Evolutionary conservation across 179 eudicot genomes (phyloP), one percentile per base, ranked within the genome.

Genomic region (Heliamphora pulchella): DNA sequence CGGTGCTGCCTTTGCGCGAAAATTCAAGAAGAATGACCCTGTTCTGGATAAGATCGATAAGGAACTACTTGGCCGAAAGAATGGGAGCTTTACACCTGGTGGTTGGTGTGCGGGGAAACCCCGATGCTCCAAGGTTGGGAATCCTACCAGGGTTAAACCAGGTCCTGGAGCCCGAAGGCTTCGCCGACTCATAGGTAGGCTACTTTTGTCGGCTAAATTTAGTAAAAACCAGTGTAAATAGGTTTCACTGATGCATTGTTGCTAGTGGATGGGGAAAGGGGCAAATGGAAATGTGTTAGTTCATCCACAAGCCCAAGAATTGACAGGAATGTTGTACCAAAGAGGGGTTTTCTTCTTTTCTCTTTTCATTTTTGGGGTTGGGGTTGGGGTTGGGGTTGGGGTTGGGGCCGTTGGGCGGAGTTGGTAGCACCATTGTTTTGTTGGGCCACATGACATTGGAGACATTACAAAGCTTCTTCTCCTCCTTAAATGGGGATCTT

Each of bases 121-220:
- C 31, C 81, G 77, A 3, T 94, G 98, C 80, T 74, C 91, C 47
- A 82, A 82, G 80, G 90, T 90, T 72, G 90, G 92, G 53, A 83
- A 92, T 61, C 87, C 82, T 0, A 68, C 83, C 46, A 86, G 75
- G 81, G 71, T 94, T 62, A 89, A 75, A 73, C 95, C 92, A 5
- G 90, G 95, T 20, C 91, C 87, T 9, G 97, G 98, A n/a, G 91
- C 93, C 50, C 77, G 81, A 53, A 84, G 94, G 87, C 94, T 94
- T 44, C 83, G 77, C 20, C 78, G 70, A 5, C 96, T 94, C 54
- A 80, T 94, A 8, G 82, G 81, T 71, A 77, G 69, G 46, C 54
- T 92, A 74, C 80, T 88, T 80, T 85, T 83, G 39, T 74, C 89
- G 20, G 80, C 85, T 47, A 86, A 84, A 18, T 83, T 79, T 72